Percentiles rank a stretch among this genome's conserved stretches.
phyloP scores from a whole-genome alignment of 495 filamentous ascomycete genomes.

The Penicillium crystallinum region DNA sequence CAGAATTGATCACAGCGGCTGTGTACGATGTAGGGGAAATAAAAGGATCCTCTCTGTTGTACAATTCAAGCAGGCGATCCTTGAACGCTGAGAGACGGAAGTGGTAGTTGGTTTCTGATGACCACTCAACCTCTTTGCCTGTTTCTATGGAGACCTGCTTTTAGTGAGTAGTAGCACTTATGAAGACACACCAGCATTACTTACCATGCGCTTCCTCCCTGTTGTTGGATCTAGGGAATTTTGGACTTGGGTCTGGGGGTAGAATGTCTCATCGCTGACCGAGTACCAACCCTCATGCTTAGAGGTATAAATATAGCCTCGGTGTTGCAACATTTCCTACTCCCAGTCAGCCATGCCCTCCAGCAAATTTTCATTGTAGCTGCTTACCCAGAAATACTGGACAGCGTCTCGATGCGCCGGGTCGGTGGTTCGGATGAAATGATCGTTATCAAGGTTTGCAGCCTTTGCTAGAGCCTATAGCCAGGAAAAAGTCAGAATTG shows the following conservation, averaged over 20 bases:
- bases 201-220: slow-evolving; percentile 70
- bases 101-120: slow-evolving; percentile 89
- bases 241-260: slow-evolving; percentile 69
- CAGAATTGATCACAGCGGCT: slow-evolving; percentile 61
- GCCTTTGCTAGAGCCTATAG: slow-evolving; percentile 58
- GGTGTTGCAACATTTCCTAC: slow-evolving; percentile 61
- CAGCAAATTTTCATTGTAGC: not conserved
- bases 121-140: slow-evolving; percentile 89
- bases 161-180: slow-evolving; percentile 11
- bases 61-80: slow-evolving; percentile 71
- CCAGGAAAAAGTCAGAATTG: not conserved
- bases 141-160: slow-evolving; percentile 70
- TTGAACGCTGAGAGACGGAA: slow-evolving; percentile 82
- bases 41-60: slow-evolving; percentile 64
- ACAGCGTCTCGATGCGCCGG: slow-evolving; percentile 76
- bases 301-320: slow-evolving; percentile 74
- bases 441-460: slow-evolving; percentile 65
- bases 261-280: slow-evolving; percentile 94
- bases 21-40: slow-evolving; percentile 63
- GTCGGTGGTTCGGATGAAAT: slow-evolving; percentile 91
- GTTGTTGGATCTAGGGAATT: slow-evolving; percentile 71
- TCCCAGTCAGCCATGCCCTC: slow-evolving; percentile 9
- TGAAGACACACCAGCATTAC: not conserved
- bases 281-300: slow-evolving; percentile 97
- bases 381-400: slow-evolving; percentile 77